Conservation (phyloP, 2,329 filamentous ascomycete species). For the Verticillium longisporum region DNA sequence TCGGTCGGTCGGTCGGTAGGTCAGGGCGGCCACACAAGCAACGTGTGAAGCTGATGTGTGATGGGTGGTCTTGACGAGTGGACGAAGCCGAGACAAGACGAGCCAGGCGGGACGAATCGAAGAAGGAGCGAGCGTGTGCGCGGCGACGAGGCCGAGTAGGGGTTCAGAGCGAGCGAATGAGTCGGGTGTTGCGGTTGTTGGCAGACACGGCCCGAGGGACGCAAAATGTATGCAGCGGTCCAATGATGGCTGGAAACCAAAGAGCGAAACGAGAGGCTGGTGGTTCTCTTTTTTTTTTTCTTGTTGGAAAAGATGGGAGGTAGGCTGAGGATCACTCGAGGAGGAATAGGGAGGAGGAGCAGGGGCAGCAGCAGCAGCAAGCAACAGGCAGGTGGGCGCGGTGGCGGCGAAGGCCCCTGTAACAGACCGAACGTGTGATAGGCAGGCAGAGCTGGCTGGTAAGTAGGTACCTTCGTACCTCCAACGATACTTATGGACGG, state of each 20-base stretch:
- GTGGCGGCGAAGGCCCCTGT: constrained; percentile 3
- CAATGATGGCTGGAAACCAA: background rate
- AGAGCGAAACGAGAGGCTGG: background rate
- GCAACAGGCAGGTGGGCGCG: no score
- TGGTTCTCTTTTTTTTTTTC: background rate
- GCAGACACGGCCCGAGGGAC: background rate
- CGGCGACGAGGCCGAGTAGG: background rate
- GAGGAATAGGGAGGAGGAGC: constrained; percentile 24
- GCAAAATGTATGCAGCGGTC: background rate
- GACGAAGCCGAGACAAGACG: background rate
- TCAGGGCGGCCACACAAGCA: background rate
- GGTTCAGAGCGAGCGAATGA: background rate
- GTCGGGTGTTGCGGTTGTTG: background rate
- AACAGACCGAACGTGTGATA: no score
- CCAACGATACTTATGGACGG: no score
- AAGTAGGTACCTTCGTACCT: no score
- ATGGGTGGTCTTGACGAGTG: background rate
- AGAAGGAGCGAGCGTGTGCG: background rate
- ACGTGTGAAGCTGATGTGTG: background rate
- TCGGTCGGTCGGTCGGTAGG: background rate
- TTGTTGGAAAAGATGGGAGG: background rate
- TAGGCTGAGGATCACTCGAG: constrained; percentile 15
- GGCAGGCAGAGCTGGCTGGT: no score
- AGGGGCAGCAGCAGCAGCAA: constrained; percentile 25
- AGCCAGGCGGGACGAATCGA: background rate